Evolutionary conservation across 768 basidiomycete genomes (phyloP).

Genomic region (Suillus decipiens): DNA sequence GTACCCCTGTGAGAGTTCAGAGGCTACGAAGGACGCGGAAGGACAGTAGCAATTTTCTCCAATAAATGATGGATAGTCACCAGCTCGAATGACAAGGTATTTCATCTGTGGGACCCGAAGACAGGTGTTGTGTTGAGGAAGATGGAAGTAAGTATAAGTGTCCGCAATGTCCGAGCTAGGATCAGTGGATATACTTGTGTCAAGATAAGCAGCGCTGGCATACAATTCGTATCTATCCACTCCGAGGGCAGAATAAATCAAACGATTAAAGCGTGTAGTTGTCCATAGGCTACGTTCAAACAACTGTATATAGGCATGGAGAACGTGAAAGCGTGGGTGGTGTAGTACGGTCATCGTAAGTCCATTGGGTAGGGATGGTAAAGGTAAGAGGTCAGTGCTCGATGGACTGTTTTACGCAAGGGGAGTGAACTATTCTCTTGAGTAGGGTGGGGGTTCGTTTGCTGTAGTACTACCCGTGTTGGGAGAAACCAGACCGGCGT

Average conservation of each 20-base stretch:
- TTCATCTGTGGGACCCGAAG: too few species aligned
- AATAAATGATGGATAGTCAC: too few species aligned
- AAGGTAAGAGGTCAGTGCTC: background rate
- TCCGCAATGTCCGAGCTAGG: background rate
- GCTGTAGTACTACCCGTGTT: background rate
- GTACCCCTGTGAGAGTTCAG: too few species aligned
- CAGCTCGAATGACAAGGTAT: too few species aligned
- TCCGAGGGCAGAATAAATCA: conserved; percentile 4
- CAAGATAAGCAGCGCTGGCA: background rate
- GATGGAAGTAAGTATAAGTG: too few species aligned
- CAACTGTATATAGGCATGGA: conserved; percentile 12
- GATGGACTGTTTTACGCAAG: background rate
- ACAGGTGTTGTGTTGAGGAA: too few species aligned
- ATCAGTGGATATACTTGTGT: background rate
- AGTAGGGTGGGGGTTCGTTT: conserved; percentile 27
- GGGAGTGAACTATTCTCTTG: conserved; percentile 10
- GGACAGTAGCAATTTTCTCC: too few species aligned
- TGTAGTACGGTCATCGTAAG: conserved; percentile 5
- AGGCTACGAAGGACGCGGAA: too few species aligned
- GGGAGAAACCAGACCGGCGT: conserved; percentile 23
- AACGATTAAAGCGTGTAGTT: conserved; percentile 15
- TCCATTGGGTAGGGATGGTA: conserved; percentile 12
- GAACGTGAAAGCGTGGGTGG: conserved; percentile 10
- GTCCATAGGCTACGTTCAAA: conserved; percentile 21
- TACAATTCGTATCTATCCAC: background rate